Conservation (phyloP, 345 rosid species). For the Melaleuca quinquenervia region DNA sequence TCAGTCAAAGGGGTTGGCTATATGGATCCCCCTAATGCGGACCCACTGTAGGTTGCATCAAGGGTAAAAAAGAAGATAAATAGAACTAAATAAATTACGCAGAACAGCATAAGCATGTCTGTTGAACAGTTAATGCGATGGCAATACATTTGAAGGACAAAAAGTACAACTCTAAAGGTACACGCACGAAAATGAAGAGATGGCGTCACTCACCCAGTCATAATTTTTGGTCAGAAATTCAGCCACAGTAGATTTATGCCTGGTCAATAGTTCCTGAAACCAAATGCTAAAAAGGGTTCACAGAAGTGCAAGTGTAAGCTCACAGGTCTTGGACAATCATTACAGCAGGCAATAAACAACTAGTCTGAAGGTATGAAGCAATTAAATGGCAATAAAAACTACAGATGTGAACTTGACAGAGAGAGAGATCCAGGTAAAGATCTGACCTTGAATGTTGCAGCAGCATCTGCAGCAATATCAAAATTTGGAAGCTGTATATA, state of each 20-base stretch:
- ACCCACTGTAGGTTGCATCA: neutral
- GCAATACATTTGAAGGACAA: neutral
- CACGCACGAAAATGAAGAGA: neutral
- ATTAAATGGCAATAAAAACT: neutral
- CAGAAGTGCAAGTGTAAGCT: neutral
- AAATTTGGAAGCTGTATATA: slow-evolving; percentile 94
- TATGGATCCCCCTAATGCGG: neutral
- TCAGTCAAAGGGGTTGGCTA: neutral
- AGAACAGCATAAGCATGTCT: neutral
- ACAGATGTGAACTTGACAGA: neutral
- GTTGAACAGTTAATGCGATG: neutral
- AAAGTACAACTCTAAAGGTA: neutral
- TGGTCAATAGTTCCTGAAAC: slow-evolving; percentile 82
- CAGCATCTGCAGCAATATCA: slow-evolving; percentile 97
- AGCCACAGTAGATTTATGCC: slow-evolving; percentile 98
- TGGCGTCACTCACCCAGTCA: slow-evolving; percentile 59
- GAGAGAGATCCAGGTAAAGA: slow-evolving; percentile 1
- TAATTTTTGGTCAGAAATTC: slow-evolving; percentile 88
- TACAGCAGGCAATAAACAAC: neutral
- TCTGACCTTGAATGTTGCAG: slow-evolving; percentile 91
- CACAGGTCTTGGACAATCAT: neutral
- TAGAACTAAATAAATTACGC: neutral
- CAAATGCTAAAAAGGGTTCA: slow-evolving; percentile 7
- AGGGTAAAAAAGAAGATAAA: neutral
- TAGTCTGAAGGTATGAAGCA: neutral